These are phyloP conservation scores for Ascosphaera pollenicola DNA, from an alignment of 2,329 filamentous ascomycete genomes.

Conservation along the genomic window DNA sequence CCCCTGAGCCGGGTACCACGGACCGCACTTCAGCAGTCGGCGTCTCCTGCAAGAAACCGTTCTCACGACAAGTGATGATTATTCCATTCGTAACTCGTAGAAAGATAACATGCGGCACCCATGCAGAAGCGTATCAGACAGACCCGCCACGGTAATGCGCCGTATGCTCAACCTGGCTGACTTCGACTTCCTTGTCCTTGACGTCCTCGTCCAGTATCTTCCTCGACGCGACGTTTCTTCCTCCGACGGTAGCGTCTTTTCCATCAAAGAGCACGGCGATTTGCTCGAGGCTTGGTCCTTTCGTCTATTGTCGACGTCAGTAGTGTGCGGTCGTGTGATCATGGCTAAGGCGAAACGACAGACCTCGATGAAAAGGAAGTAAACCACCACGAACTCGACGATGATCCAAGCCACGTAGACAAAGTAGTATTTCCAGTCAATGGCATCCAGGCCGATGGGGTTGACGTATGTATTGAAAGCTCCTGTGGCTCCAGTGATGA, in stretches of 20 bases:
- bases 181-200: not conserved
- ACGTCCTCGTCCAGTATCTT: not conserved
- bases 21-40: not conserved
- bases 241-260: slow-evolving; percentile 4
- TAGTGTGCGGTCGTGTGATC: no score
- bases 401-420: slow-evolving; percentile 18
- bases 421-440: slow-evolving; percentile 19
- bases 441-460: slow-evolving; percentile 19
- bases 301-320: no score
- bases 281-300: slow-evolving; percentile 6
- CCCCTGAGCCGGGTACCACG: not conserved
- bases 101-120: not conserved
- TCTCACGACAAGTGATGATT: not conserved
- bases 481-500: slow-evolving; percentile 25
- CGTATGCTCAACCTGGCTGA: not conserved
- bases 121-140: not conserved
- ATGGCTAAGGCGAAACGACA: not conserved
- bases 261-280: slow-evolving; percentile 12
- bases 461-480: slow-evolving; percentile 26
- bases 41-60: not conserved
- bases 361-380: slow-evolving; percentile 19
- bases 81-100: not conserved
- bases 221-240: not conserved
- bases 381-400: slow-evolving; percentile 17
- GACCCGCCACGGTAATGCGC: not conserved